phyloP scores from a whole-genome alignment of 306 rosid genomes.

The Begonia fuchsioides region DNA sequence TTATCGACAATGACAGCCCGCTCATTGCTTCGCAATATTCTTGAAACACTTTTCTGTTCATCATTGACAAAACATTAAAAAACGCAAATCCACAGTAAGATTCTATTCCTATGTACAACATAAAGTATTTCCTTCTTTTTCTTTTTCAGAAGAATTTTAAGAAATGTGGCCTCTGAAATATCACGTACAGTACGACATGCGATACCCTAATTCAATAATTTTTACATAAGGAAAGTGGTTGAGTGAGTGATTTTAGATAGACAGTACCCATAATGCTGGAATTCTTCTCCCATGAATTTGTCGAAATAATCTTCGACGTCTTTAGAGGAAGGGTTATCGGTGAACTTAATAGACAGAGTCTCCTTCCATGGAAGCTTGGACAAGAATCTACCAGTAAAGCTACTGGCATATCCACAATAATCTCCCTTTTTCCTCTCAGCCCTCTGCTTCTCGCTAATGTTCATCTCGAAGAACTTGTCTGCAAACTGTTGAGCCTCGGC shows the following conservation, averaged over 20 bases:
- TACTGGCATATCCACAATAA: constrained; percentile 7
- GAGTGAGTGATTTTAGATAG: too few relatives aligned
- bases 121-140: too few relatives aligned
- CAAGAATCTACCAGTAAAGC: constrained; percentile 2
- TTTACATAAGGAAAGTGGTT: too few relatives aligned
- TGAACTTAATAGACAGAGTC: constrained; percentile 1
- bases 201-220: too few relatives aligned
- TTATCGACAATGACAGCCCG: not conserved
- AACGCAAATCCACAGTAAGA: too few relatives aligned
- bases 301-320: not conserved
- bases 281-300: not conserved
- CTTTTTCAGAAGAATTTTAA: too few relatives aligned
- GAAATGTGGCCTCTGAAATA: too few relatives aligned
- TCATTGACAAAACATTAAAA: too few relatives aligned
- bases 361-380: constrained; percentile 6
- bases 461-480: constrained; percentile 1
- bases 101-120: too few relatives aligned
- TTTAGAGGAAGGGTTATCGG: not conserved
- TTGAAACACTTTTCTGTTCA: constrained; percentile 1
- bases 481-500: not conserved
- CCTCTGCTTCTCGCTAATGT: not conserved
- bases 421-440: constrained; percentile 7
- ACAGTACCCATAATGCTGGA: not conserved
- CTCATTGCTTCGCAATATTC: constrained; percentile 3
- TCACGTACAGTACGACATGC: too few relatives aligned